Base-by-base conservation (phyloP, 805 yeast species). In the Ogataea nitratoaversa region DNA sequence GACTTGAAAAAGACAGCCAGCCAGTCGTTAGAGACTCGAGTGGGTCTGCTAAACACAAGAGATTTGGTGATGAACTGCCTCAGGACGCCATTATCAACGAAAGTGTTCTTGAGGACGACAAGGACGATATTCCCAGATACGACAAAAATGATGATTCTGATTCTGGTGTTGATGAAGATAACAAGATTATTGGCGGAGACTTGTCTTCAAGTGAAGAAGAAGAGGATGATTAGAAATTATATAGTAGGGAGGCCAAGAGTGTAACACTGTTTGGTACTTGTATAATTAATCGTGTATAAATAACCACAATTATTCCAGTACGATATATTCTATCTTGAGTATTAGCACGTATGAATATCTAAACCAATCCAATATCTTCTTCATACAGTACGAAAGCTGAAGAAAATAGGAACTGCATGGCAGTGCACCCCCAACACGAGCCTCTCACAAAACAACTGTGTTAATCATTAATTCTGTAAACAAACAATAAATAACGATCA, bases 1-100 rank as follows among this genome's bases (percentile, higher is more conserved):
- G 80, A 17, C 58, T 66, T 22, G 84, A 76, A 47, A 62, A 62
- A 38, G 81, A 75, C 39, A 68, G 72, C 12, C 74, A 73, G 51
- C 82, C 82, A 0, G 71, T 76, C 1, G 66, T 59, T 29, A 61
- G 70, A 46, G 70, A 68, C 40, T 36, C 38, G 16, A 41, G 38
- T 12, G 11, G 25, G 7, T 8, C 29, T 8, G 39, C 49, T 5
- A 53, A 58, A 22, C 76, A 72, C 48, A 70, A 60, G 57, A 71
- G 65, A 42, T 71, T 71, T 44, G 69, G 49, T 24, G 63, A 62
- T 30, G 47, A 34, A 28, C 4, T 25, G n/a, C 19, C 35, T 16
- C 28, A 16, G 14, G 46, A 40, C 5, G 9, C 27, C 9, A 34
- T 7, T 23, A 41, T 37, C 22, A 42, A 39, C 25, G 46, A 43